Percentiles rank a stretch among this genome's conserved stretches.
These are phyloP conservation scores for Ogataea degrootiae DNA, from an alignment of 805 yeast genomes.

Conservation along the genomic window DNA sequence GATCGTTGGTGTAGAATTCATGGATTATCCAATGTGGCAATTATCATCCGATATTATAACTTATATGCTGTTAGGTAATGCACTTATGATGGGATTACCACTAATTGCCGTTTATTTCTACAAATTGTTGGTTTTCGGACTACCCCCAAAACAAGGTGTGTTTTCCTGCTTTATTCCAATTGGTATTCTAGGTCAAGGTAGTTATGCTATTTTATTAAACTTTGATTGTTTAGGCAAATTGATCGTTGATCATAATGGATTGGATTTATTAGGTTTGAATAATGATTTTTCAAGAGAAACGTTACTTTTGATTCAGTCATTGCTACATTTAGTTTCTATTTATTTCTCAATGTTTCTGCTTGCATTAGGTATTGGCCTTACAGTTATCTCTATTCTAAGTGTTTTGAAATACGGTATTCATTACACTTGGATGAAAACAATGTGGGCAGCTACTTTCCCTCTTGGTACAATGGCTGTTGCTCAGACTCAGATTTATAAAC, in stretches of 20 bases:
- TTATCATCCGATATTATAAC: conserved; percentile 50
- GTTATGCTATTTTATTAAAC: conserved; percentile 51
- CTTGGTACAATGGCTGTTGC: conserved; percentile 76
- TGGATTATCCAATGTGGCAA: conserved; percentile 29
- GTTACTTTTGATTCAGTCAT: conserved; percentile 2
- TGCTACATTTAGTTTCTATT: conserved; percentile 13
- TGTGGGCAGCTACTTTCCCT: conserved; percentile 92
- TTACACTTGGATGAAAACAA: conserved; percentile 41
- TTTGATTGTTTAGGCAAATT: conserved; percentile 15
- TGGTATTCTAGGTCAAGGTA: conserved; percentile 85
- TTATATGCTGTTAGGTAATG: conserved; percentile 64
- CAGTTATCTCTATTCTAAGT: conserved; percentile 36
- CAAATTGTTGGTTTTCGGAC: conserved; percentile 51
- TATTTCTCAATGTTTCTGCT: conserved; percentile 25
- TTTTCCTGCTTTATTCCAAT: conserved; percentile 74
- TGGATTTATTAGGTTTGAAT: conserved; percentile 9
- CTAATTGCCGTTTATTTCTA: conserved; percentile 54
- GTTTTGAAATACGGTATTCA: conserved; percentile 30
- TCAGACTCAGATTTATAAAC: conserved; percentile 43
- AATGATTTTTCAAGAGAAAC: conserved; percentile 3
- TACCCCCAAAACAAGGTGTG: conserved; percentile 50
- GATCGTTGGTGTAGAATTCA: conserved; percentile 38
- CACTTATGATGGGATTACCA: conserved; percentile 55
- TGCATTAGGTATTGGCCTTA: conserved; percentile 34
- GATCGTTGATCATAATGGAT: conserved; percentile 7